A percentile compares a stretch with the other conserved stretches of the same genome.
Conservation (phyloP, 2,329 filamentous ascomycete genomes). For the Neocucurbitaria cava region DNA sequence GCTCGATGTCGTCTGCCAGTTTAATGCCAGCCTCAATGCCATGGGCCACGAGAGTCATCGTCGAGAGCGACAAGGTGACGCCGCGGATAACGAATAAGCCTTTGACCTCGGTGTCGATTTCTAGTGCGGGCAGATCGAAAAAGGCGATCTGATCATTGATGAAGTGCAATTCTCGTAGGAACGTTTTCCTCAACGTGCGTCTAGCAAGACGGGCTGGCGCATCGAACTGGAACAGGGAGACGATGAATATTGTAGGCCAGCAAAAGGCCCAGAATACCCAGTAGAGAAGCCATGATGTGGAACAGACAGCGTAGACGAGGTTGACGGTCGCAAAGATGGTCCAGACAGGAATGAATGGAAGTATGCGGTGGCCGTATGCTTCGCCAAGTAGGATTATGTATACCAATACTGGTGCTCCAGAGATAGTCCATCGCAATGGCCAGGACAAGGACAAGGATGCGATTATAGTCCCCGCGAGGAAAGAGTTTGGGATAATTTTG, state of each 20-base stretch:
- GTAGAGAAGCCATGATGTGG: slow-evolving; percentile 62
- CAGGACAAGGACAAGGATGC: slow-evolving; percentile 20
- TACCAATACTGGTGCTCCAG: slow-evolving; percentile 51
- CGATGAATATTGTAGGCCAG: slow-evolving; percentile 52
- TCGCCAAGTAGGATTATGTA: slow-evolving; percentile 47
- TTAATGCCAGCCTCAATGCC: slow-evolving; percentile 63
- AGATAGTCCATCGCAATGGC: slow-evolving; percentile 49
- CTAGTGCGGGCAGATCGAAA: slow-evolving; percentile 59
- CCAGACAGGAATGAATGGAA: slow-evolving; percentile 57
- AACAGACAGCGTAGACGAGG: slow-evolving; percentile 54
- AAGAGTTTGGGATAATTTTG: slow-evolving; percentile 18
- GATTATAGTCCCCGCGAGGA: slow-evolving; percentile 17
- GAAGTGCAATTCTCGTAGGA: slow-evolving; percentile 57
- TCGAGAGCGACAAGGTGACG: slow-evolving; percentile 59
- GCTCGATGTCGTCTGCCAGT: slow-evolving; percentile 60
- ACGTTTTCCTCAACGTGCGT: slow-evolving; percentile 41
- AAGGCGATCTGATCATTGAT: slow-evolving; percentile 60
- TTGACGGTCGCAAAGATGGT: slow-evolving; percentile 56
- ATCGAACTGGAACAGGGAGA: slow-evolving; percentile 58
- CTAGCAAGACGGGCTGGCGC: slow-evolving; percentile 46
- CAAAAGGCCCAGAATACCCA: slow-evolving; percentile 52
- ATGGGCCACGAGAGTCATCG: slow-evolving; percentile 58
- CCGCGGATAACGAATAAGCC: slow-evolving; percentile 62
- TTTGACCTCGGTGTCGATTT: slow-evolving; percentile 62
- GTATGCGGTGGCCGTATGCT: slow-evolving; percentile 47